These are phyloP conservation scores for Septoria petroselini DNA, from an alignment of 2,329 filamentous ascomycete species.

Conservation along the genomic window DNA sequence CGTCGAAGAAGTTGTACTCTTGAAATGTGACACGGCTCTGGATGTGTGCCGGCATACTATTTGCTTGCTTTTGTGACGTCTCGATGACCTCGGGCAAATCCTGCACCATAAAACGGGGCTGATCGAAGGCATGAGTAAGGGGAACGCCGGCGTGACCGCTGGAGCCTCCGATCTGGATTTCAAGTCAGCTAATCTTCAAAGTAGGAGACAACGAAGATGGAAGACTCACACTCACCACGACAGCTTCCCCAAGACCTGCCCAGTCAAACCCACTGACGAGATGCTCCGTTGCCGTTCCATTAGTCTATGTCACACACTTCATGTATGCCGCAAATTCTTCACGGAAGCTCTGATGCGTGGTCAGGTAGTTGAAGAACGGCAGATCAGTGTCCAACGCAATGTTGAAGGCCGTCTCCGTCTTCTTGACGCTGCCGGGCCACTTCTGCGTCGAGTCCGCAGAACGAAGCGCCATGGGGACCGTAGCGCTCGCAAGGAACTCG, in stretches of 20 bases:
- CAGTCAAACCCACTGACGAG: background rate
- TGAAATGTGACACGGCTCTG: slow-evolving; percentile 5
- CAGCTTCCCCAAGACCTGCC: background rate
- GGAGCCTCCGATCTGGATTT: slow-evolving; percentile 22
- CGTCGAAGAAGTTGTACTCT: slow-evolving; percentile 17
- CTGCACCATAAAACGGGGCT: slow-evolving; percentile 20
- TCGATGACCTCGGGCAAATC: slow-evolving; percentile 20
- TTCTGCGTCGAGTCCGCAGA: background rate
- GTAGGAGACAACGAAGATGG: no score
- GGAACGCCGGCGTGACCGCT: slow-evolving; percentile 24
- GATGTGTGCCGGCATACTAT: background rate
- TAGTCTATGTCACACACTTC: background rate
- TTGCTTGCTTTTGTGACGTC: slow-evolving; percentile 1
- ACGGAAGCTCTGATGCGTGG: background rate
- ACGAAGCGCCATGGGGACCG: background rate
- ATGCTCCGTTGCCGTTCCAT: background rate
- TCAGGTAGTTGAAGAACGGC: background rate
- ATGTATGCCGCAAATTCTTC: background rate
- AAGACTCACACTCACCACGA: background rate
- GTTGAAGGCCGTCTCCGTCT: background rate
- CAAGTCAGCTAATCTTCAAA: no score
- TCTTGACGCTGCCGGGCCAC: background rate
- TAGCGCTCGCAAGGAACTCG: background rate
- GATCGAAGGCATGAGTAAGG: slow-evolving; percentile 19
- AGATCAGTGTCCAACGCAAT: background rate